A percentile compares a stretch with the other conserved stretches of the same genome.
Conservation (phyloP, 441 rosid species). For the Biscutella laevigata region DNA sequence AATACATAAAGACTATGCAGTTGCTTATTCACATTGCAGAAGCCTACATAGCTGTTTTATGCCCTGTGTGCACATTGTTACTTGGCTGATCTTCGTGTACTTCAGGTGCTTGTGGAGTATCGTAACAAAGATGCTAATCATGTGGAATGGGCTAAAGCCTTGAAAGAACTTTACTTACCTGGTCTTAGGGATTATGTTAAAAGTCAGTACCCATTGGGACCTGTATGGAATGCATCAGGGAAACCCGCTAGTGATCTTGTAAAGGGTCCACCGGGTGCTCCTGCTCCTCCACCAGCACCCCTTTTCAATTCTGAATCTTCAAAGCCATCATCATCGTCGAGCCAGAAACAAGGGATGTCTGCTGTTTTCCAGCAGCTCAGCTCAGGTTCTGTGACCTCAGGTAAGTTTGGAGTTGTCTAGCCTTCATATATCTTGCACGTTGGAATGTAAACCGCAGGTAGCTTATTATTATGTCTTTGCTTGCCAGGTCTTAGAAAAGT, state of each 20-base stretch:
- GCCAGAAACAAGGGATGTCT: slow-evolving; percentile 74
- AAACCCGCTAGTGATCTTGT: slow-evolving; percentile 42
- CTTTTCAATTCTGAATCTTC: slow-evolving; percentile 62
- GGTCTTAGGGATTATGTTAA: slow-evolving; percentile 89
- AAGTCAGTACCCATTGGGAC: slow-evolving; percentile 79
- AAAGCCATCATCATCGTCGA: slow-evolving; percentile 72
- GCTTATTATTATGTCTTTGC: slow-evolving; percentile 9
- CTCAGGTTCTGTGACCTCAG: slow-evolving; percentile 65
- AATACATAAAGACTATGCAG: not conserved
- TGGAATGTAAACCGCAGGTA: slow-evolving; percentile 4
- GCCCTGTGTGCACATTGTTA: not conserved
- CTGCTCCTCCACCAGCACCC: slow-evolving; percentile 83
- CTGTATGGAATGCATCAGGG: slow-evolving; percentile 72
- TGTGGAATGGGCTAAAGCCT: slow-evolving; percentile 90
- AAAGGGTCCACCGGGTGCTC: slow-evolving; percentile 49
- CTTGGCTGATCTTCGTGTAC: not conserved
- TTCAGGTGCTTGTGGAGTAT: slow-evolving; percentile 79
- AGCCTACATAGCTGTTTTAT: not conserved
- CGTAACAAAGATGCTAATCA: slow-evolving; percentile 79
- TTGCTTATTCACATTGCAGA: not conserved
- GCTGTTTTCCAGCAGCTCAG: slow-evolving; percentile 86
- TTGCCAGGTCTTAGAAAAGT: slow-evolving; percentile 74
- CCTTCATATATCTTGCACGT: not conserved
- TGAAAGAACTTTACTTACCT: slow-evolving; percentile 82
- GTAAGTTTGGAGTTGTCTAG: slow-evolving; percentile 27